Evolutionary conservation across 345 rosid species (phyloP), one percentile per base, ranked within the genome.

Genomic region (Nephelium lappaceum): DNA sequence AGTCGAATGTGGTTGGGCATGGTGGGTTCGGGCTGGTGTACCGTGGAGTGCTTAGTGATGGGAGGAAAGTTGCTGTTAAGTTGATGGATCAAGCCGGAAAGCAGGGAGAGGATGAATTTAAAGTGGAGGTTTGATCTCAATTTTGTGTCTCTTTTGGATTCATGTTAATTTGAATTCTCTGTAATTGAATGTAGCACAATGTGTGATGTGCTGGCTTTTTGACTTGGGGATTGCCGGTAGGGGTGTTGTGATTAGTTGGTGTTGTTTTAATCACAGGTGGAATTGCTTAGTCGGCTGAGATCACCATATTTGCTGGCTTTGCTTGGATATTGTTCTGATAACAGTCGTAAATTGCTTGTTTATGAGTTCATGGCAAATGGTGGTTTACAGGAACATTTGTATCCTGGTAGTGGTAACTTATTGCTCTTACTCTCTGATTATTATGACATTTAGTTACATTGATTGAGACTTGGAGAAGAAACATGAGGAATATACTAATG

Each of bases 101-200:
- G 83, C 99, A 96, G 82, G 97, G 97, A 8, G 98, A 91, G 79
- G 97, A 94, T 69, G 99, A 96, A 80, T 94, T 96, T 76, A 79
- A 91, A 84, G 88, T 94, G 86, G 98, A 96, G 98, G 98, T 95
- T 72, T 36, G 69, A 19, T 79, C 25, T 70, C 23, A 71, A 14
- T 71, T 62, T 67, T 45, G 39, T 3, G 45, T 25, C 42, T 75
- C 19, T 9, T 18, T 77, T 71, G 0, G 9, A 6, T 45, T 72
- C 23, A 3, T 67, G 51, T 38, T 47, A 42, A 14, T 23, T 42
- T 5, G 24, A 60, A 19, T 57, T 67, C 21, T 63, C 6, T 19
- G 25, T 21, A 51, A 42, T 16, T 74, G 19, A 47, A 14, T 72
- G 69, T 19, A 24, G 41, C 63, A 31, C n/a, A 19, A 16, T 14